Evolutionary conservation across 495 filamentous ascomycete genomes (phyloP), one percentile per base, ranked within the genome.

Genomic region (Podospora pseudopauciseta): DNA sequence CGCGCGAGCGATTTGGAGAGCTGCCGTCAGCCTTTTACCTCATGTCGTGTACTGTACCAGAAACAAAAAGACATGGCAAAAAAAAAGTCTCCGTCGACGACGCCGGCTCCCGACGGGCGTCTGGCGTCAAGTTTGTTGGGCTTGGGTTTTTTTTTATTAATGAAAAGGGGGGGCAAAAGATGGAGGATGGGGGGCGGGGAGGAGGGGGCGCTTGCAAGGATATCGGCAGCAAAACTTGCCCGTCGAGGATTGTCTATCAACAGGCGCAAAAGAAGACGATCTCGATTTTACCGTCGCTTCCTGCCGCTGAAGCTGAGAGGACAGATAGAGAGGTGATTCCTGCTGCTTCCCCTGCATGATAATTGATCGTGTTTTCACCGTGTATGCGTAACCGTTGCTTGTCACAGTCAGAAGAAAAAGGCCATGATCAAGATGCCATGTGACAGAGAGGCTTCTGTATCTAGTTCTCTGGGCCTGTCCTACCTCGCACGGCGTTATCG

Each of bases 401-500:
- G 39, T 49, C 39, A 49, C 18, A 16, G 39, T 49, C 39, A 16
- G 39, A 49, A 49, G 64, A 65, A 32, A 65, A 49, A 20, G 64
- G 64, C 64, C 64, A 61, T 27, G 32, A 62, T 49, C 58, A 53
- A 55, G 65, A 20, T 54, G 65, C 65, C 59, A 67, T 67, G 65
- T 67, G 39, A 59, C 65, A 61, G 55, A 63, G 58, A 67, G 39
- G 27, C 56, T 9, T 58, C 4, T 26, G 19, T 58, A 32, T 7
- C 20, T 61, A n/a, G 4, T 65, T 58, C 60, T 69, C 49, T 63
- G 70, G 23, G 19, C 63, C 26, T 64, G 68, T 69, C 39, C 60
- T 53, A 55, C 67, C 53, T 72, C 30, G 53, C 67, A 72, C 70
- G 32, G 58, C 49, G n/a, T 68, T 67, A 65, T 32, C 23, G 63